Percentiles rank a stretch among this genome's conserved stretches.
Evolutionary conservation across 1,284 basidiomycete species (phyloP).

Genomic region (Cryptococcus floricola): DNA sequence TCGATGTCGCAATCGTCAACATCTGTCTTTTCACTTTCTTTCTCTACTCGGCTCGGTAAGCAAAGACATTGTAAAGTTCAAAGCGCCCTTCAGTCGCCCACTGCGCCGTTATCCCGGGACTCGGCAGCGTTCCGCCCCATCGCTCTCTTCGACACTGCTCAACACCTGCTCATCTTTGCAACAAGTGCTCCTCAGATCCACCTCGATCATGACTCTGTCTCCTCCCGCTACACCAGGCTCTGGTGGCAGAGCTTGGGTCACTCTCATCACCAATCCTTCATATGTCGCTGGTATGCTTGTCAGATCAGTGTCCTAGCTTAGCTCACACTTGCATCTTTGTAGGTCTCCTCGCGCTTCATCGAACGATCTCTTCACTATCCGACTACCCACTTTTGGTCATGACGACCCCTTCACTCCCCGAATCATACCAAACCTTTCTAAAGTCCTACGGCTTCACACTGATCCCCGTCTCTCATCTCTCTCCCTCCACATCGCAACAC

Average conservation of each 20-base stretch:
- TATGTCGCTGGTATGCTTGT: slow-evolving; percentile 57
- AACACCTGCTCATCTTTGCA: too few species aligned
- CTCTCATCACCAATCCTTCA: slow-evolving; percentile 60
- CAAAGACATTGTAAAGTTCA: too few species aligned
- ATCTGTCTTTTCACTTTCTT: too few species aligned
- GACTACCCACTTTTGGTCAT: slow-evolving; percentile 78
- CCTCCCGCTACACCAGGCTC: background rate
- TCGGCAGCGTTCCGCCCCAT: too few species aligned
- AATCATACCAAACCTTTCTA: slow-evolving; percentile 57
- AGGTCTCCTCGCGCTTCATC: slow-evolving; percentile 63
- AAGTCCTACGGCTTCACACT: slow-evolving; percentile 52
- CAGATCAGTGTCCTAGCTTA: background rate
- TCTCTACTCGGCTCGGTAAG: too few species aligned
- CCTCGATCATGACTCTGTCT: too few species aligned
- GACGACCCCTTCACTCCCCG: slow-evolving; percentile 63
- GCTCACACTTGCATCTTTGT: background rate
- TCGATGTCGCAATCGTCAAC: too few species aligned
- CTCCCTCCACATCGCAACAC: slow-evolving; percentile 57
- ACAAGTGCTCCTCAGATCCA: too few species aligned
- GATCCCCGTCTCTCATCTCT: slow-evolving; percentile 53
- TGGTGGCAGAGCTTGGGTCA: slow-evolving; percentile 55
- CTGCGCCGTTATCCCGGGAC: too few species aligned
- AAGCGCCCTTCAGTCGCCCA: too few species aligned
- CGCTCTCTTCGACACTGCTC: too few species aligned
- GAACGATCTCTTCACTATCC: slow-evolving; percentile 64